A percentile compares a stretch with the other conserved stretches of the same genome.
Conservation (phyloP, 257 asterid species). For the Nicotiana attenuata region DNA sequence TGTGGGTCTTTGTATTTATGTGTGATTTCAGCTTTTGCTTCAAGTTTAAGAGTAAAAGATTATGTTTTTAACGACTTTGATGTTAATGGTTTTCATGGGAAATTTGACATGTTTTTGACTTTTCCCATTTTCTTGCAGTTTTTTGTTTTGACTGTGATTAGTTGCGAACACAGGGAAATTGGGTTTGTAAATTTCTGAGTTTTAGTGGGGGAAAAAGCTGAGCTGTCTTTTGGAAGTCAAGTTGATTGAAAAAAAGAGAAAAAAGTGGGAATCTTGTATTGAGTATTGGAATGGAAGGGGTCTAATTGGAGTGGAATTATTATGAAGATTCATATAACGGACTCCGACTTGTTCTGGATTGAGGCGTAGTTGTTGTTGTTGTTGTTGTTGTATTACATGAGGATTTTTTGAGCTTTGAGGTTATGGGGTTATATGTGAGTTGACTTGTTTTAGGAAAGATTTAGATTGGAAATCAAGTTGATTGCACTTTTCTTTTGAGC, state of each 20-base stretch:
- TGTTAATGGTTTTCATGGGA: constrained; percentile 7
- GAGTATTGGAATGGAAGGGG: not conserved
- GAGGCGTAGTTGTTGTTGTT: not conserved
- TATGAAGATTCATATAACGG: not conserved
- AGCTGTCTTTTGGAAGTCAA: not conserved
- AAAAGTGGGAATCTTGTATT: not conserved
- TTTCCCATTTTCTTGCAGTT: not conserved
- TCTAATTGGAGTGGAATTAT: not conserved
- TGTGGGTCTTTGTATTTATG: not conserved
- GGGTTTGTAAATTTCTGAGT: constrained; percentile 1
- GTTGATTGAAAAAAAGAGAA: not conserved
- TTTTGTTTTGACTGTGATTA: not conserved
- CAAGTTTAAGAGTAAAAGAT: not conserved
- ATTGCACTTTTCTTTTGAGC: too few species aligned
- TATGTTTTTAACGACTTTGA: constrained; percentile 44
- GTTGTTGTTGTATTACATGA: not conserved
- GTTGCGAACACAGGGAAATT: constrained; percentile 18
- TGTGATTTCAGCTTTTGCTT: not conserved
- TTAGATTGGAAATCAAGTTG: too few species aligned
- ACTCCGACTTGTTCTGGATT: not conserved
- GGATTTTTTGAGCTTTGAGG: not conserved
- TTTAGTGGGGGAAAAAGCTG: not conserved
- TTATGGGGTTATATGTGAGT: not conserved
- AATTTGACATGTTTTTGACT: constrained; percentile 11
- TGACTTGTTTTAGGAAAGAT: not conserved